phyloP scores from a whole-genome alignment of 495 filamentous ascomycete species.

The Aspergillus nanangensis region DNA sequence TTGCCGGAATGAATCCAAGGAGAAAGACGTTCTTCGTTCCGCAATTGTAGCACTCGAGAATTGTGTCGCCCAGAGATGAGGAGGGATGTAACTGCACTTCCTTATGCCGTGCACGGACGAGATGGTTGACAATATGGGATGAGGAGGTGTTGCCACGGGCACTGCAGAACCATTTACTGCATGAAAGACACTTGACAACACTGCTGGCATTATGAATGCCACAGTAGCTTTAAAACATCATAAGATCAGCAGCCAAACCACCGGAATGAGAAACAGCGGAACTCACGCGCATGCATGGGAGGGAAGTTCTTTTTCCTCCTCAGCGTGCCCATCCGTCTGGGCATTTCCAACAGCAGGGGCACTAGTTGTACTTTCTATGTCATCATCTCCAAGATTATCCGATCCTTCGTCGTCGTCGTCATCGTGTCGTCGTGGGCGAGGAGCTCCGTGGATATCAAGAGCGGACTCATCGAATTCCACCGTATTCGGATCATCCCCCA shows the following conservation, averaged over 20 bases:
- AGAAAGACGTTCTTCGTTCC: conserved; percentile 99
- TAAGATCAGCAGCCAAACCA: conserved; percentile 11
- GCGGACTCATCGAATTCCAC: conserved; percentile 75
- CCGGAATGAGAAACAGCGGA: not conserved
- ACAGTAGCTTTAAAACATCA: conserved; percentile 65
- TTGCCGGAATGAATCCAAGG: conserved; percentile 99
- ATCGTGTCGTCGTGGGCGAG: conserved; percentile 70
- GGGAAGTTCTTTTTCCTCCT: conserved; percentile 90
- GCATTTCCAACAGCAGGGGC: conserved; percentile 69
- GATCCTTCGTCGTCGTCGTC: conserved; percentile 88
- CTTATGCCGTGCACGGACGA: conserved; percentile 96
- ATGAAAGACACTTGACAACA: conserved; percentile 93
- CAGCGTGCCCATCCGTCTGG: conserved; percentile 57
- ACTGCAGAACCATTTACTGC: conserved; percentile 99
- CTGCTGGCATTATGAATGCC: conserved; percentile 94
- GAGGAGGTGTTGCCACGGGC: conserved; percentile 94
- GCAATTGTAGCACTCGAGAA: conserved; percentile 98
- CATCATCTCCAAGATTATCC: conserved; percentile 84
- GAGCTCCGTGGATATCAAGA: conserved; percentile 52
- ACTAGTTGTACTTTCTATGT: conserved; percentile 87
- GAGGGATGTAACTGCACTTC: conserved; percentile 95
- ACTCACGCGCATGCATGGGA: conserved; percentile 95
- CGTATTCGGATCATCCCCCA: conserved; percentile 61
- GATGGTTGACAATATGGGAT: conserved; percentile 97
- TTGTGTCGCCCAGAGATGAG: conserved; percentile 94